These are phyloP conservation scores for Eucommia ulmoides DNA, from an alignment of 257 asterid species.

Conservation along the genomic window DNA sequence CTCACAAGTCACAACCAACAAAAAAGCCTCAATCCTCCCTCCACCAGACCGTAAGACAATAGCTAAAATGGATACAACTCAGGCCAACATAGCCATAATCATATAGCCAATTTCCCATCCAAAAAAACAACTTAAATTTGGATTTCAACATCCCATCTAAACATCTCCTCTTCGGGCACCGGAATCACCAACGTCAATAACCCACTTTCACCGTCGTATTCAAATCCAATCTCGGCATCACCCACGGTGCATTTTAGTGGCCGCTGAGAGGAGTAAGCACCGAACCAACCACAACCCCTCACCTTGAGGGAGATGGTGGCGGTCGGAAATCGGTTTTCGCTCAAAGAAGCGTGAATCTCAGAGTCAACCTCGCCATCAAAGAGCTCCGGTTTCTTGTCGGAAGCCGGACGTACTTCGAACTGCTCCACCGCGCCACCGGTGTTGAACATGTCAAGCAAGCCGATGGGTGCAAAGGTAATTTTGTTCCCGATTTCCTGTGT, in stretches of 20 bases:
- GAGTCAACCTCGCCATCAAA: slow-evolving; percentile 14
- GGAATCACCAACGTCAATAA: slow-evolving; percentile 37
- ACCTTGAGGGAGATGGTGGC: slow-evolving; percentile 44
- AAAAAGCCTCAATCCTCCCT: too few species aligned
- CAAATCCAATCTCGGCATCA: slow-evolving; percentile 26
- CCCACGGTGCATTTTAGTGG: slow-evolving; percentile 57
- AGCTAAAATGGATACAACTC: too few species aligned
- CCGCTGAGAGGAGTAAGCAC: slow-evolving; percentile 49
- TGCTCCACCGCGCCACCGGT: slow-evolving; percentile 75
- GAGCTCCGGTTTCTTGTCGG: slow-evolving; percentile 13
- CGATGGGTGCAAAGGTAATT: slow-evolving; percentile 71
- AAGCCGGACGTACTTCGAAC: slow-evolving; percentile 24
- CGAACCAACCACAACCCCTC: slow-evolving; percentile 83
- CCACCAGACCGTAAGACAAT: too few species aligned
- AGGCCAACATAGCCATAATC: too few species aligned
- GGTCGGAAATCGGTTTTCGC: slow-evolving; percentile 16
- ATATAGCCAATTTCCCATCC: too few species aligned
- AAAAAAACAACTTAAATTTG: slow-evolving; percentile 26
- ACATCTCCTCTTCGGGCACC: slow-evolving; percentile 48
- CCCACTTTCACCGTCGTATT: slow-evolving; percentile 40
- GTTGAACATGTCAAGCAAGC: slow-evolving; percentile 84
- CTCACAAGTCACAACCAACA: too few species aligned
- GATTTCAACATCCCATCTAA: slow-evolving; percentile 54
- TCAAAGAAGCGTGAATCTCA: slow-evolving; percentile 6
- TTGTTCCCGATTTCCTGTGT: slow-evolving; percentile 38